These are phyloP conservation scores for Raphanus raphanistrum DNA, from an alignment of 345 rosid species.

Conservation along the genomic window DNA sequence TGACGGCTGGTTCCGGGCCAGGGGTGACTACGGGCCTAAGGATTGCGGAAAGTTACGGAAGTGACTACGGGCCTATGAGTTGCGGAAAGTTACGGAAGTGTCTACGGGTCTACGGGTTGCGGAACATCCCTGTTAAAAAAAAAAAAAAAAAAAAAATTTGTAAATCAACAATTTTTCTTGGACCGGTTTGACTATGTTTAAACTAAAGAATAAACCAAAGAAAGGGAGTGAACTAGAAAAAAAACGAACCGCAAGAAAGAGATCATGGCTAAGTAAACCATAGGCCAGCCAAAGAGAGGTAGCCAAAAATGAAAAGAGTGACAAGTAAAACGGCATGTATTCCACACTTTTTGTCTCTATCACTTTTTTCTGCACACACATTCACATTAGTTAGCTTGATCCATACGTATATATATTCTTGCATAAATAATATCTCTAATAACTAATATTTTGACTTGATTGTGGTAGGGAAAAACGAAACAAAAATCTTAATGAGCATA, in stretches of 20 bases:
- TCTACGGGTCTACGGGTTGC: too few relatives aligned
- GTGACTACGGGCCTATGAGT: too few relatives aligned
- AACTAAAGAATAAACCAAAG: neutral
- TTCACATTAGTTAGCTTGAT: neutral
- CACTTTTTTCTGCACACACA: conserved; percentile 64
- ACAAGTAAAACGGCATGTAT: conserved; percentile 88
- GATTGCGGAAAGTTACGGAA: too few relatives aligned
- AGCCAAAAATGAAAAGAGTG: conserved; percentile 75
- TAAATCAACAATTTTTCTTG: neutral
- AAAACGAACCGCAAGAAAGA: conserved; percentile 67
- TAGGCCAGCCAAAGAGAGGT: conserved; percentile 72
- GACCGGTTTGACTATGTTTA: neutral
- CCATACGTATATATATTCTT: neutral
- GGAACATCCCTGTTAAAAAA: too few relatives aligned
- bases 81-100: too few relatives aligned
- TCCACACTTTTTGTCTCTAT: conserved; percentile 77
- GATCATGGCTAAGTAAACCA: conserved; percentile 74
- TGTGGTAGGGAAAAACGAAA: neutral
- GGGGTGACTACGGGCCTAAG: too few relatives aligned
- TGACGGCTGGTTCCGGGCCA: too few relatives aligned
- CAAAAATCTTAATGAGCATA: neutral
- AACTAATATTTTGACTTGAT: neutral
- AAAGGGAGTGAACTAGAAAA: neutral
- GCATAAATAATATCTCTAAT: neutral
- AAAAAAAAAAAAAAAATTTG: too few relatives aligned